Conservation (phyloP, 352 stramenopile genomes). For the Pythium chondricola region DNA sequence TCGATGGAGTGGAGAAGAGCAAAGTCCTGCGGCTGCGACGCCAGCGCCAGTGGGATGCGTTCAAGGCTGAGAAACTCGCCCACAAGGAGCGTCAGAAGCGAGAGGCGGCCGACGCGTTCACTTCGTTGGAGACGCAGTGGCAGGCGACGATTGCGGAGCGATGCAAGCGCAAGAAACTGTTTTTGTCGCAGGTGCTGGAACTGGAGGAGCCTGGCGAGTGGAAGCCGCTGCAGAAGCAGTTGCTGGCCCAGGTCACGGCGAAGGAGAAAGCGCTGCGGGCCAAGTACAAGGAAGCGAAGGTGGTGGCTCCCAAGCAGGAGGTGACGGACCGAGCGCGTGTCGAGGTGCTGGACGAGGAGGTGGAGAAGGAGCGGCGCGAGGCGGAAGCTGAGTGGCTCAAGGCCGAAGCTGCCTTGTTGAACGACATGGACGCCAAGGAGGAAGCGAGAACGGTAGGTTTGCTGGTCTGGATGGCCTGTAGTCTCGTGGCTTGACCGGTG, state of each 20-base stretch:
- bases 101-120: slow-evolving; percentile 28
- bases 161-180: slow-evolving; percentile 15
- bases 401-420: slow-evolving; percentile 45
- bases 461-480: neutral
- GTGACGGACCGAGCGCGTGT: slow-evolving; percentile 43
- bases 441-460: slow-evolving; percentile 35
- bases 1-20: slow-evolving; percentile 54
- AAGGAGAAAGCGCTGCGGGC: slow-evolving; percentile 29
- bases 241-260: slow-evolving; percentile 27
- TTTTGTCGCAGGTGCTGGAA: slow-evolving; percentile 45
- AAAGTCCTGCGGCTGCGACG: slow-evolving; percentile 49
- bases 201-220: slow-evolving; percentile 49
- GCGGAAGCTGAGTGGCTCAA: slow-evolving; percentile 43
- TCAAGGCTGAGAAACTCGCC: slow-evolving; percentile 30
- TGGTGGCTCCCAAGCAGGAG: slow-evolving; percentile 34
- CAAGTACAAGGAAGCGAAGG: slow-evolving; percentile 43
- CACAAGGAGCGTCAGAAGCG: slow-evolving; percentile 37
- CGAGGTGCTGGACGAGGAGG: slow-evolving; percentile 47
- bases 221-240: slow-evolving; percentile 30
- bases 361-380: slow-evolving; percentile 32
- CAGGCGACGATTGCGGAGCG: slow-evolving; percentile 26
- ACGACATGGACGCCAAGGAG: slow-evolving; percentile 35
- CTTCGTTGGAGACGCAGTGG: slow-evolving; percentile 40
- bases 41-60: slow-evolving; percentile 54
- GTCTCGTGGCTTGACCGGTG: slow-evolving; percentile 3